A percentile compares a stretch with the other conserved stretches of the same genome.
phyloP scores from a whole-genome alignment of 1,139 yeast species.

The Candida sanyaensis region DNA sequence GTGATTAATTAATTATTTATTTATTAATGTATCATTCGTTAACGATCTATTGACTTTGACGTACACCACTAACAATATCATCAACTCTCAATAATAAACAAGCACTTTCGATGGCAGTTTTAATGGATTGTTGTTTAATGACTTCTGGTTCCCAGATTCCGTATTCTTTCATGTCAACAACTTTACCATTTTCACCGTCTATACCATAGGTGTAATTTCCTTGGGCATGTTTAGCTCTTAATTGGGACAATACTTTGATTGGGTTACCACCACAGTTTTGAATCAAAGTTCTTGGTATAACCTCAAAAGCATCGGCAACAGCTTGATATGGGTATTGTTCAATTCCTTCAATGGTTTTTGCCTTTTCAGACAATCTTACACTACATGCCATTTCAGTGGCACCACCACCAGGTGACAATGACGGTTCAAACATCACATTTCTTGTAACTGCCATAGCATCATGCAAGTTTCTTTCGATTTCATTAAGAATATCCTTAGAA shows the following conservation, averaged over 20 bases:
- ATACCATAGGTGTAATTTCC: constrained; percentile 86
- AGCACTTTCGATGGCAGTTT: constrained; percentile 97
- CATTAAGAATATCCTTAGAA: constrained; percentile 93
- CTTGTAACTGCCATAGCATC: constrained; percentile 99
- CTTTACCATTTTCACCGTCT: constrained; percentile 92
- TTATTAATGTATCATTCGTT: neutral
- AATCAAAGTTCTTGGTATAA: constrained; percentile 92
- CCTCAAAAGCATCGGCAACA: constrained; percentile 98
- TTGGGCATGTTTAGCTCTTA: constrained; percentile 95
- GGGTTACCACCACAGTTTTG: constrained; percentile 99
- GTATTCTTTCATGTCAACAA: constrained; percentile 92
- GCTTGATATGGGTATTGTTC: constrained; percentile 99
- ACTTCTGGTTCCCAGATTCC: constrained; percentile 99
- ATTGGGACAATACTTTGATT: constrained; percentile 80
- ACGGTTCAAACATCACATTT: constrained; percentile 93
- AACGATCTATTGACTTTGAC: constrained; percentile 31
- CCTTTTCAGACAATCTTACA: constrained; percentile 85
- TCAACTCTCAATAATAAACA: constrained; percentile 93
- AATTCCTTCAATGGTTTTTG: constrained; percentile 90
- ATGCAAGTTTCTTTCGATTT: constrained; percentile 94
- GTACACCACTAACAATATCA: constrained; percentile 95
- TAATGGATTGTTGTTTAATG: constrained; percentile 92
- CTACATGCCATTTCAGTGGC: constrained; percentile 99
- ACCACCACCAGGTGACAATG: constrained; percentile 97
- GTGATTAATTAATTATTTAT: neutral